Evolutionary conservation across 495 filamentous ascomycete species (phyloP).

Genomic region (Annulohypoxylon nitens): DNA sequence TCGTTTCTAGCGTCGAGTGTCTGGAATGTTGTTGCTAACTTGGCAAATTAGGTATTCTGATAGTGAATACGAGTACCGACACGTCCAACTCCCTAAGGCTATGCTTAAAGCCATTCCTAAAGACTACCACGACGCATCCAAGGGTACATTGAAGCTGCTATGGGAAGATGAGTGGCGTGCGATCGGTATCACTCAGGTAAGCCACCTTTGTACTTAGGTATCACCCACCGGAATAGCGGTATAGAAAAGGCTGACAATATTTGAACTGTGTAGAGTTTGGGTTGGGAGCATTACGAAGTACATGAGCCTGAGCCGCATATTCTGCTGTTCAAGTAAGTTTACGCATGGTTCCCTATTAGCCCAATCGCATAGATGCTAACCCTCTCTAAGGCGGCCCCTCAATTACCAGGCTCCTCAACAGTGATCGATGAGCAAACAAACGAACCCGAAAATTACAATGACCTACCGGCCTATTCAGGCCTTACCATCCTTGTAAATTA

Average conservation of each 20-base stretch:
- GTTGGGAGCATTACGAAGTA: conserved; percentile 99
- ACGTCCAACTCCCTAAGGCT: conserved; percentile 95
- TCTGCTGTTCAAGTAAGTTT: conserved; percentile 92
- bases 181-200: conserved; percentile 94
- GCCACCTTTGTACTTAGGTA: conserved; percentile 42
- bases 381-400: conserved; percentile 76
- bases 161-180: conserved; percentile 99
- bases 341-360: background rate
- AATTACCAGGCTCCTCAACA: conserved; percentile 81
- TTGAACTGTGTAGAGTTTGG: conserved; percentile 76
- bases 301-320: conserved; percentile 99
- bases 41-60: conserved; percentile 79
- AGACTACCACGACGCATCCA: conserved; percentile 91
- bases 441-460: conserved; percentile 11
- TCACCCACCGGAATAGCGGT: background rate
- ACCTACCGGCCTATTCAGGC: conserved; percentile 19
- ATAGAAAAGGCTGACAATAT: conserved; percentile 40
- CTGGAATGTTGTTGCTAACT: conserved; percentile 33
- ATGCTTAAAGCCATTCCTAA: conserved; percentile 98
- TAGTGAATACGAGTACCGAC: conserved; percentile 89
- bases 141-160: conserved; percentile 93
- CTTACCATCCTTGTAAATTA: conserved; percentile 43
- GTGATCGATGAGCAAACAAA: conserved; percentile 43
- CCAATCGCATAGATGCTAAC: background rate
- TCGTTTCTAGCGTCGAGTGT: background rate